phyloP scores from a whole-genome alignment of 768 basidiomycete genomes.

The Kwoniella dejecticola region DNA sequence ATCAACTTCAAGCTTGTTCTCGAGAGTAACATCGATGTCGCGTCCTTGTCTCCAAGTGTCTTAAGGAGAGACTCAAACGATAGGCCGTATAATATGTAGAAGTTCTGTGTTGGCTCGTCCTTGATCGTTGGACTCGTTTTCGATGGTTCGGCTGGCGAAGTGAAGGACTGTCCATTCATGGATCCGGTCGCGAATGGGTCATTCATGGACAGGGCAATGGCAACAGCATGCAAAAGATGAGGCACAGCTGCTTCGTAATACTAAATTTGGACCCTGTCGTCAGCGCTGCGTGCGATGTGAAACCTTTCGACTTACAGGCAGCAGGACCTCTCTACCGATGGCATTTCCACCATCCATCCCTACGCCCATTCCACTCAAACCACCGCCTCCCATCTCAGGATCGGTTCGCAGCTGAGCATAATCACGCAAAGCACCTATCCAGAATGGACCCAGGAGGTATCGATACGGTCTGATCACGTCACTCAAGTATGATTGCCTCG shows the following conservation, averaged over 20 bases:
- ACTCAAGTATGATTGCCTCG: slow-evolving; percentile 71
- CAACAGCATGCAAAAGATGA: slow-evolving; percentile 79
- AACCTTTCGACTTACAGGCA: slow-evolving; percentile 69
- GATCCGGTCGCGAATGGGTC: slow-evolving; percentile 73
- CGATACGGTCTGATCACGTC: slow-evolving; percentile 82
- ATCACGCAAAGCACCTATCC: slow-evolving; percentile 85
- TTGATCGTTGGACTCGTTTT: slow-evolving; percentile 10
- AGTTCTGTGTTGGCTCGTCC: slow-evolving; percentile 61
- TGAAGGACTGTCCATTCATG: slow-evolving; percentile 64
- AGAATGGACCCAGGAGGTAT: slow-evolving; percentile 72
- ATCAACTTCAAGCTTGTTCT: slow-evolving; percentile 73
- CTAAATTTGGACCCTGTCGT: slow-evolving; percentile 57
- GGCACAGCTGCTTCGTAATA: slow-evolving; percentile 85
- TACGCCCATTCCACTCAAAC: slow-evolving; percentile 57
- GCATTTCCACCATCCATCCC: slow-evolving; percentile 79
- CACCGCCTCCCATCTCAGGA: slow-evolving; percentile 69
- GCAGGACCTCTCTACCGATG: slow-evolving; percentile 81
- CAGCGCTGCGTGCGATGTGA: background rate
- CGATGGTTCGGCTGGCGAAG: slow-evolving; percentile 24
- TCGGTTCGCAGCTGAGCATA: slow-evolving; percentile 89
- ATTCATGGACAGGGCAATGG: slow-evolving; percentile 70
- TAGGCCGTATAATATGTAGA: slow-evolving; percentile 89
- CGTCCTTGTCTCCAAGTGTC: slow-evolving; percentile 41
- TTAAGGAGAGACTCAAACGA: slow-evolving; percentile 77
- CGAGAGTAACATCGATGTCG: slow-evolving; percentile 25